A percentile compares a stretch with the other conserved stretches of the same genome.
Evolutionary conservation across 306 rosid genomes (phyloP).

Genomic region (Fragaria iinumae): DNA sequence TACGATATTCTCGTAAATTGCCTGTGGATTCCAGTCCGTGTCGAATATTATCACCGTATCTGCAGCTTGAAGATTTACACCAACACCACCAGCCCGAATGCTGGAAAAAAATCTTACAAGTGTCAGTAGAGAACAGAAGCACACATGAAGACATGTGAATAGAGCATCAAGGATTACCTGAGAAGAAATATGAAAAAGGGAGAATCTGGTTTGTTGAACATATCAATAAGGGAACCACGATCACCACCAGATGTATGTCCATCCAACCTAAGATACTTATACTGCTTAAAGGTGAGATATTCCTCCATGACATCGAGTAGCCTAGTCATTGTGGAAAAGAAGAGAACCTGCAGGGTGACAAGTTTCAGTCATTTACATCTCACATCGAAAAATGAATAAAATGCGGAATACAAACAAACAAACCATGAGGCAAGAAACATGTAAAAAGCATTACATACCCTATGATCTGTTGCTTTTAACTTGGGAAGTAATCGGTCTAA

Average conservation of each 20-base stretch:
- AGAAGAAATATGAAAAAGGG: conserved; percentile 90
- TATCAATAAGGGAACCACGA: conserved; percentile 94
- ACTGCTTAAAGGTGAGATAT: conserved; percentile 74
- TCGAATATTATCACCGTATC: conserved; percentile 97
- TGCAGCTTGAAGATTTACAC: conserved; percentile 99
- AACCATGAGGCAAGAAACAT: background rate
- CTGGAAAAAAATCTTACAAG: conserved; percentile 32
- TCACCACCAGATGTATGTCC: conserved; percentile 98
- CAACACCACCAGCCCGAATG: conserved; percentile 99
- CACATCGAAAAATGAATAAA: conserved; percentile 10
- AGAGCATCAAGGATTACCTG: conserved; percentile 52
- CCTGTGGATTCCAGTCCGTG: conserved; percentile 99
- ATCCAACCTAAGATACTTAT: conserved; percentile 89
- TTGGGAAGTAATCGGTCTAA: conserved; percentile 93
- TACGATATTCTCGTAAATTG: conserved; percentile 30
- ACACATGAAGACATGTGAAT: conserved; percentile 5
- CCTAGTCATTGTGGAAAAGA: conserved; percentile 99
- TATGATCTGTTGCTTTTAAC: conserved; percentile 94
- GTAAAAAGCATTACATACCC: conserved; percentile 56
- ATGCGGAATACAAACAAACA: background rate
- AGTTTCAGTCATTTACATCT: conserved; percentile 6
- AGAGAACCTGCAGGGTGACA: conserved; percentile 72
- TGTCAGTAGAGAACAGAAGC: conserved; percentile 23
- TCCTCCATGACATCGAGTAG: conserved; percentile 99
- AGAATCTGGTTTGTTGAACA: conserved; percentile 67